These are phyloP conservation scores for Millerozyma acaciae DNA, from an alignment of 805 yeast species.

Conservation along the genomic window DNA sequence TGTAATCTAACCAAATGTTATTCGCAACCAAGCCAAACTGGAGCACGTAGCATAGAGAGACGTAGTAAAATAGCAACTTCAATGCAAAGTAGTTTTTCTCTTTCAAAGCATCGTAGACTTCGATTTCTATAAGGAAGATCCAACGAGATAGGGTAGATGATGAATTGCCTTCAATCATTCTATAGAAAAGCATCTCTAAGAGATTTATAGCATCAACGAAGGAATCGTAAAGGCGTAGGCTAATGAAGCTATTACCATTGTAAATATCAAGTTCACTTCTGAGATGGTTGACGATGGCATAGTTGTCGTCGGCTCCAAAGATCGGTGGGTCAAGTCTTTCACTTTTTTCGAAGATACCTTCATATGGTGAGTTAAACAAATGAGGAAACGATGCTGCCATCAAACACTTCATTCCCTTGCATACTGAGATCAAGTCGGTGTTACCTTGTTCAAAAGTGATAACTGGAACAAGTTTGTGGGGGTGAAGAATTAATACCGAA, in stretches of 20 bases:
- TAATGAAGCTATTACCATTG: background rate
- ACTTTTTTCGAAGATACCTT: slow-evolving; percentile 5
- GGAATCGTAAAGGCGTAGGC: slow-evolving; percentile 1
- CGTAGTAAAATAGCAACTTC: slow-evolving; percentile 19
- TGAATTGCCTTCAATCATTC: slow-evolving; percentile 13
- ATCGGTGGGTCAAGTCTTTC: slow-evolving; percentile 2
- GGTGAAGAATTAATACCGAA: slow-evolving; percentile 25
- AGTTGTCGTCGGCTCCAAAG: background rate
- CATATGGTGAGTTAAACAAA: slow-evolving; percentile 5
- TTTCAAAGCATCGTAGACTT: slow-evolving; percentile 15
- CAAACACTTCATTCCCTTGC: slow-evolving; percentile 13
- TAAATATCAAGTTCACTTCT: background rate
- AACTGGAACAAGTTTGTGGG: slow-evolving; percentile 23
- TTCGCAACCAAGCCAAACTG: slow-evolving; percentile 14
- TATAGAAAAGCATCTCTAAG: slow-evolving; percentile 12
- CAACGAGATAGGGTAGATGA: slow-evolving; percentile 25
- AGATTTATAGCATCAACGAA: slow-evolving; percentile 9
- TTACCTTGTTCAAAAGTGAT: slow-evolving; percentile 12
- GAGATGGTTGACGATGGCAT: slow-evolving; percentile 7
- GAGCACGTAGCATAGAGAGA: slow-evolving; percentile 16
- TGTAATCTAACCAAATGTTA: slow-evolving; percentile 21
- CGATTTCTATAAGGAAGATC: slow-evolving; percentile 16
- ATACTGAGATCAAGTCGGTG: slow-evolving; percentile 20
- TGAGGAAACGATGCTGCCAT: slow-evolving; percentile 9
- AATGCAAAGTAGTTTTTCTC: slow-evolving; percentile 18